Conservation (phyloP, 257 asterid genomes). For the Fraxinus anomala region DNA sequence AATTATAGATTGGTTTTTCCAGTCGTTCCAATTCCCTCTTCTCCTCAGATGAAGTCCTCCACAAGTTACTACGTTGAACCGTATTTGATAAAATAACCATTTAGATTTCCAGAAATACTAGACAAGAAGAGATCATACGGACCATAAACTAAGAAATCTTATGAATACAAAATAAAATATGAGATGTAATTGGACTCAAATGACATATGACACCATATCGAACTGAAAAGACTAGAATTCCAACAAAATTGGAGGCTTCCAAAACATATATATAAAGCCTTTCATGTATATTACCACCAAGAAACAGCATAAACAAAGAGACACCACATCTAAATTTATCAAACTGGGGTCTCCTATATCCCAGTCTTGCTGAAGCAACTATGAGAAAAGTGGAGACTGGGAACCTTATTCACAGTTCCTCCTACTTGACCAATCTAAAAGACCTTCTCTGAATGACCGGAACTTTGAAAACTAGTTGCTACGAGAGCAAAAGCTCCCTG, state of each 20-base stretch:
- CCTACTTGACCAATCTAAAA: neutral
- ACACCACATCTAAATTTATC: neutral
- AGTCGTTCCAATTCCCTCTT: constrained; percentile 92
- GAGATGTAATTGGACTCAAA: neutral
- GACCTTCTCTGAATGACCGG: neutral
- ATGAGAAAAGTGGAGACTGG: neutral
- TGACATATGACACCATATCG: neutral
- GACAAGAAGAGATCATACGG: constrained; percentile 8
- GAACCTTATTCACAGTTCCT: neutral
- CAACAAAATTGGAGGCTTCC: neutral
- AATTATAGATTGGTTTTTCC: constrained; percentile 81
- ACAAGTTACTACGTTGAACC: constrained; percentile 65
- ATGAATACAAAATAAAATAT: neutral
- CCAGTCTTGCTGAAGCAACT: neutral
- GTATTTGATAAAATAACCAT: constrained; percentile 19
- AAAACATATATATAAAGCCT: neutral
- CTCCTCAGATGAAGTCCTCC: constrained; percentile 96
- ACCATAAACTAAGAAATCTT: neutral
- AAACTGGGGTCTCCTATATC: neutral
- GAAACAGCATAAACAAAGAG: neutral
- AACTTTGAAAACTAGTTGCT: neutral
- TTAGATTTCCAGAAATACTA: constrained; percentile 24
- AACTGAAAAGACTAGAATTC: neutral
- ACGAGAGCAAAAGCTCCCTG: neutral
- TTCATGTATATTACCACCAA: neutral